These are phyloP conservation scores for Capronia coronata DNA, from an alignment of 2,329 filamentous ascomycete genomes.

Conservation along the genomic window DNA sequence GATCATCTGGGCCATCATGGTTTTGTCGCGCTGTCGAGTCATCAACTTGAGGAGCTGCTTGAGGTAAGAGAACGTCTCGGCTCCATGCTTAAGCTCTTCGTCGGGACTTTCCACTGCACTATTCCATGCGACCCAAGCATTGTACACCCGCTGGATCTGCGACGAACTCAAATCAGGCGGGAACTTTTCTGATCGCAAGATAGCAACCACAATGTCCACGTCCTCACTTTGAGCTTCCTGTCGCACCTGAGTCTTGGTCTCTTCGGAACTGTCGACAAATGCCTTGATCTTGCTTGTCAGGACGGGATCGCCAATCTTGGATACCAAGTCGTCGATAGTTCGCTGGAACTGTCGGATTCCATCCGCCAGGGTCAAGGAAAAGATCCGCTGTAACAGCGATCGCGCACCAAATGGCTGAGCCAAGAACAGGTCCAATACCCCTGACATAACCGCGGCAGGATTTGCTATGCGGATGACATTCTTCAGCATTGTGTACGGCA, in stretches of 20 bases:
- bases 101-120: constrained; percentile 87
- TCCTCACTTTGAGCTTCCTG: constrained; percentile 65
- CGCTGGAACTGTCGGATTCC: constrained; percentile 81
- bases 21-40: constrained; percentile 86
- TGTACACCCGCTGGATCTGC: constrained; percentile 80
- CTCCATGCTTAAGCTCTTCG: constrained; percentile 79
- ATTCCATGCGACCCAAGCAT: constrained; percentile 94
- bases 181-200: constrained; percentile 72
- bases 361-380: constrained; percentile 83
- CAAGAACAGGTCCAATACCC: constrained; percentile 86
- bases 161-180: constrained; percentile 62
- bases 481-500: constrained; percentile 89
- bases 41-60: constrained; percentile 93
- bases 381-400: constrained; percentile 88
- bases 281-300: constrained; percentile 74
- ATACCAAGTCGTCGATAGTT: constrained; percentile 69
- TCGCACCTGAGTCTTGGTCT: constrained; percentile 66
- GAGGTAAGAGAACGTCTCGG: constrained; percentile 85
- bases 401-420: constrained; percentile 89
- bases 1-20: constrained; percentile 92
- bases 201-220: constrained; percentile 77
- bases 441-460: constrained; percentile 94
- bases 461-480: constrained; percentile 96
- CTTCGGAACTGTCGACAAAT: constrained; percentile 70
- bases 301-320: constrained; percentile 73